Base-by-base conservation (phyloP, 768 basidiomycete genomes). In the Lyophyllum semitale region DNA sequence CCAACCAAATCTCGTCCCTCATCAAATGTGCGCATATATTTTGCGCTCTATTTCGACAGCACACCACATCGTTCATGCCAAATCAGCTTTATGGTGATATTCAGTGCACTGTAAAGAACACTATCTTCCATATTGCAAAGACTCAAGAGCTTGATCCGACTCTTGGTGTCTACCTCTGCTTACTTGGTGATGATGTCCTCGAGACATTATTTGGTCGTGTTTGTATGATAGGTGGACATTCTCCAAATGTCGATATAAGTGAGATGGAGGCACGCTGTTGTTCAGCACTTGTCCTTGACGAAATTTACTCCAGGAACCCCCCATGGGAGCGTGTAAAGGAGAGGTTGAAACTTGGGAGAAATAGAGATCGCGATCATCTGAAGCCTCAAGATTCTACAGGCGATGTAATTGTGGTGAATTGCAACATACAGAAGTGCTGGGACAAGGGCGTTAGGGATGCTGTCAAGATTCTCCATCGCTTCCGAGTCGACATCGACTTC, bases 41-140 rank as follows among this genome's bases (percentile, higher is more conserved):
- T 1, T 69, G 68, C 41, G 54, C 62, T 2, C 49, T 70, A 4
- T 70, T 58, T 41, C 51, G 54, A 2, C 35, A 55, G 15, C 58
- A 68, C 47, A 59, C 59, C 2, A 53, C 51, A 17, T 25, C 20
- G 8, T 72, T 68, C 54, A 62, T 73, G 57, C 60, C 63, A 0
- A 59, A 66, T 11, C 69, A 70, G 30, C 59, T 72, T 0, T 73
- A 71, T 53, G 55, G 59, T 8, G 70, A 74, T 46, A 26, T 61
- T 1, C 68, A 71, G 48, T 60, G 65, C 13, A 68, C 68, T 55
- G 59, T 72, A n/a, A 65, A 67, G 23, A 70, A 65, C 32, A 61
- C 54, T 49, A 58, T 61, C 25, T 63, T 57, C 53, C 59, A 51
- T 48, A 64, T 64, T 48, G 57, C 56, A 48, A 59, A 71, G 25